Evolutionary conservation across 805 yeast genomes (phyloP), one percentile per base, ranked within the genome.

Genomic region (Myxozyma neotropica): DNA sequence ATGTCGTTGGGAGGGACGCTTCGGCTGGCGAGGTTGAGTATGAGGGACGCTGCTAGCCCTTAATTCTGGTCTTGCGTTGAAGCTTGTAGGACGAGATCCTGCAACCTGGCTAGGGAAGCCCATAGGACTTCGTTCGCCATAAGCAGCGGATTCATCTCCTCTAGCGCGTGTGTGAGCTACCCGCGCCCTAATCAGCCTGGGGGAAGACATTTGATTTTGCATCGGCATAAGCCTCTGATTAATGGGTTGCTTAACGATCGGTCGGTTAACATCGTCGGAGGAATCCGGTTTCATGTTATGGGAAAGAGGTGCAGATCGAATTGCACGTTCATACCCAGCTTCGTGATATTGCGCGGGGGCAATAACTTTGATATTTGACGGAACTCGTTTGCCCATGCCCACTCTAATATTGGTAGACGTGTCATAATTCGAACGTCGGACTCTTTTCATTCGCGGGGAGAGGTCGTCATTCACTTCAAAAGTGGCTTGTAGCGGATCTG

Each of bases 241-340:
- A 8, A 15, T 12, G n/a, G 5, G 47, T 38, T 26, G 29, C n/a
- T 26, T 26, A 21, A 15, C 7, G 6, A 27, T 38, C 6, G 47
- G 26, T 51, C 47, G 5, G 21, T 7, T 17, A 5, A 40, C 8
- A 1, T 27, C 29, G 21, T 51, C 43, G 5, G 24, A 2, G 7
- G 12, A 44, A 3, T 19, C 47, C 13, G 21, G 27, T 27, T 38
- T 38, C 38, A 23, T 50, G 23, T 31, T 31, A n/a, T 31, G 48
- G n/a, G 55, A 35, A 15, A 57, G 57, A 10, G 65, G 65, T 10
- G 65, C 65, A 6, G 63, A 58, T 15, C 23, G 55, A 26, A 61
- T 61, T 21, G 65, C 65, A 7, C 65, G 63, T 27, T 61, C 65
- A 27, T 52, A 61, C 17, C 64, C 65, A 4, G 33, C 42, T 29